phyloP scores from a whole-genome alignment of 2,329 filamentous ascomycete genomes.

The Arachnomyces sp. region DNA sequence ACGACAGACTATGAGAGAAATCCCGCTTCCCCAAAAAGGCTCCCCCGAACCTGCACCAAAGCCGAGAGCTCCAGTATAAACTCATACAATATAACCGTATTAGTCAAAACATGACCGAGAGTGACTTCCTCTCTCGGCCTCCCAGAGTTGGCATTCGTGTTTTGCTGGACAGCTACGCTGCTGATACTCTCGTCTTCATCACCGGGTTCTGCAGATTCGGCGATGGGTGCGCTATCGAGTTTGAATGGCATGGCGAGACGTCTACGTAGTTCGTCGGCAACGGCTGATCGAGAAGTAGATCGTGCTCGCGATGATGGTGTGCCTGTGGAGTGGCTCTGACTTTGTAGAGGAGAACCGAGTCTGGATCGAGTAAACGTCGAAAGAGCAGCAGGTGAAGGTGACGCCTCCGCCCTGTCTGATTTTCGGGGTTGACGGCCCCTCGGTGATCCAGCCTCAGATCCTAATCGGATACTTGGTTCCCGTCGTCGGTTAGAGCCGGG shows the following conservation, averaged over 20 bases:
- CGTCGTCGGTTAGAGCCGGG: neutral
- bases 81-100: conserved; percentile 68
- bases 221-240: conserved; percentile 5
- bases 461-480: conserved; percentile 2
- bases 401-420: conserved; percentile 9
- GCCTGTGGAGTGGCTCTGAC: conserved; percentile 15
- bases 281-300: conserved; percentile 14
- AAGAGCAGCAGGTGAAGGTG: conserved; percentile 6
- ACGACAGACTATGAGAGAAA: conserved; percentile 33
- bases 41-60: conserved; percentile 64
- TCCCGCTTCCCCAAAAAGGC: conserved; percentile 66
- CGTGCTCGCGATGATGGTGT: conserved; percentile 6
- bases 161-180: conserved; percentile 18
- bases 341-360: conserved; percentile 19
- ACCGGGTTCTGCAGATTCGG: conserved; percentile 3
- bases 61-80: conserved; percentile 71
- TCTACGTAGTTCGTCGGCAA: conserved; percentile 25
- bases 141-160: conserved; percentile 16
- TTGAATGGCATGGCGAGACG: conserved; percentile 28
- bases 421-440: conserved; percentile 18
- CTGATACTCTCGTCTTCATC: conserved; percentile 6
- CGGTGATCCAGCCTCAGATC: conserved; percentile 12
- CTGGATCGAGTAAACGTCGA: conserved; percentile 13
- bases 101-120: conserved; percentile 70
- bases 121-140: conserved; percentile 45